Evolutionary conservation across 352 stramenopile species (phyloP).

Genomic region (Blastocystis hominis): DNA sequence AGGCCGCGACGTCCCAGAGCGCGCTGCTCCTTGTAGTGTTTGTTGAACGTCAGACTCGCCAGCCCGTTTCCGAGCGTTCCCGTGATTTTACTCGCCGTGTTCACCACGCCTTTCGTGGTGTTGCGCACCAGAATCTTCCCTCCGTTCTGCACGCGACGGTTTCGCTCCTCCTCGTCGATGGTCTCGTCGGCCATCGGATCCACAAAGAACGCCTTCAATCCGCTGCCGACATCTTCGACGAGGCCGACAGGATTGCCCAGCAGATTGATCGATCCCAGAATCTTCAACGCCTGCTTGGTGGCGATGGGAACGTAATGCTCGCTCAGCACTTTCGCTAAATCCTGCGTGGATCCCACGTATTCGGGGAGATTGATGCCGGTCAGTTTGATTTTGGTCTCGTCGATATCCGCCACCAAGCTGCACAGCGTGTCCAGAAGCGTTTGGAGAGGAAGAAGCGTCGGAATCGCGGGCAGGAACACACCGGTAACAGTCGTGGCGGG

Average conservation of each 20-base stretch:
- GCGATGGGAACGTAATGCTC: conserved; percentile 53
- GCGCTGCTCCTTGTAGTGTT: conserved; percentile 73
- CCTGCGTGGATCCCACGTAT: background rate
- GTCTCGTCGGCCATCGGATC: conserved; percentile 75
- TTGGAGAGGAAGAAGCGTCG: conserved; percentile 12
- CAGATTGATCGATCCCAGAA: conserved; percentile 68
- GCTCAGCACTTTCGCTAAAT: background rate
- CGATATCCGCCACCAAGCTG: conserved; percentile 46
- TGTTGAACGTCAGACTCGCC: conserved; percentile 76
- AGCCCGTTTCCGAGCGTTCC: conserved; percentile 79
- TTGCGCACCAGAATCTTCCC: conserved; percentile 78
- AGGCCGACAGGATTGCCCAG: conserved; percentile 78
- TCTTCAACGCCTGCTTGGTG: conserved; percentile 61
- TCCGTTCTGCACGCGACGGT: conserved; percentile 74
- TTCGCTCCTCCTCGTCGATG: conserved; percentile 74
- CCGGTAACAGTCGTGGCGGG: conserved; percentile 11
- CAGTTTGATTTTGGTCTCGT: conserved; percentile 47
- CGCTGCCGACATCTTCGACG: conserved; percentile 73
- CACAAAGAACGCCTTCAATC: conserved; percentile 81
- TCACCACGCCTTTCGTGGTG: conserved; percentile 80
- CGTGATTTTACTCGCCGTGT: conserved; percentile 81
- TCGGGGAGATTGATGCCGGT: conserved; percentile 38
- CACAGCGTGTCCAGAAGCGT: conserved; percentile 51
- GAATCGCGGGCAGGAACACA: conserved; percentile 21
- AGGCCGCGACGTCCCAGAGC: conserved; percentile 79